Evolutionary conservation across 2,329 filamentous ascomycete genomes (phyloP), one percentile per base, ranked within the genome.

Genomic region (Diaporthe vaccinii): DNA sequence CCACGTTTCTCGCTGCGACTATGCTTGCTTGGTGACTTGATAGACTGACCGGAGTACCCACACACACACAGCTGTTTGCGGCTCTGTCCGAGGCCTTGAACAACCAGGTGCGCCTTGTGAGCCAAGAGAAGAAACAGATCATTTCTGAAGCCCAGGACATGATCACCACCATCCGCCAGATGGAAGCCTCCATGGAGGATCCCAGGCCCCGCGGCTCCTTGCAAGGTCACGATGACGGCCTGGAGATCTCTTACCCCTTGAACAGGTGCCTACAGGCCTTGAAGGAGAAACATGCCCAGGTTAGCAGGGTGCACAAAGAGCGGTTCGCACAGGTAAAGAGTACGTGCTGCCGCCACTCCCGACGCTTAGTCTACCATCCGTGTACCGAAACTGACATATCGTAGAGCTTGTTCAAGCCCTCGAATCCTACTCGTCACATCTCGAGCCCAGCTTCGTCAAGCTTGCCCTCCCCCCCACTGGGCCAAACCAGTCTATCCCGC

Each of bases 281-380:
- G 73, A 96, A 95, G 84, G 95, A 98, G 83, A 98, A 97, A 86
- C 94, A 98, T 81, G 88, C 87, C 75, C 91, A 94, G 70, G 91
- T 98, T 79, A 92, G 91, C 85, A 94, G 93, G 82, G 86, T 97
- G 75, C 96, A 99, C 84, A 93, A 92, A 78, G 96, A 98, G 85
- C 93, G 97, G 76, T 98, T 95, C 80, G 96, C 98, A 82, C 95
- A 98, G 87, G 95, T 98, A 76, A 96, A 95, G 85, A 98, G 95
- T 97, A 86, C 80, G 93, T 84, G 28, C 65, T 51, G 25, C 67
- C 58, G 10, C 58, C 17, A 65, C 22, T 59, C 8, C 65, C n/a
- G n/a, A 55, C 53, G 65, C 7, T 59, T 41, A 34, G 22, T 14
- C 9, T 3, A 17, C 44, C 17, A 36, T 51, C 79, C 79, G 76